Evolutionary conservation across 2,329 filamentous ascomycete genomes (phyloP).

Genomic region (Fusarium udum): DNA sequence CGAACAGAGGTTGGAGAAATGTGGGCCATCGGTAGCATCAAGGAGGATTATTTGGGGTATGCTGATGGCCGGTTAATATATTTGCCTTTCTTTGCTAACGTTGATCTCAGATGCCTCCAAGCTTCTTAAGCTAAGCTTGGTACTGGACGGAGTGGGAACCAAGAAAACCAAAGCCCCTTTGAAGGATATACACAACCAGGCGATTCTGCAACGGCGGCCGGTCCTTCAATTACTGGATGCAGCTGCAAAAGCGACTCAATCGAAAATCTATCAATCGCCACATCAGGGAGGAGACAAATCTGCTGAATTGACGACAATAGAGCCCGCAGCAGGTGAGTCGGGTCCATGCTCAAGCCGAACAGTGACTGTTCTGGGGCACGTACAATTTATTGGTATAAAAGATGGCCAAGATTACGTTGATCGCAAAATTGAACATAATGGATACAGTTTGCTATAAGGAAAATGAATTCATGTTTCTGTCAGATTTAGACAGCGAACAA

Average conservation of each 20-base stretch:
- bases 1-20: constrained; percentile 94
- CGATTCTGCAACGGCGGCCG: background rate
- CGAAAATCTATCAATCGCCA: background rate
- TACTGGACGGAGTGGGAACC: constrained; percentile 24
- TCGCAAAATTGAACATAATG: constrained; percentile 4
- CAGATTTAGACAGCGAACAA: constrained; percentile 19
- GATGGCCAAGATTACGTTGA: background rate
- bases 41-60: constrained; percentile 79
- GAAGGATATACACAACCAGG: background rate
- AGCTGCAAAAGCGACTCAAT: constrained; percentile 1
- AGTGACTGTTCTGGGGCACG: background rate
- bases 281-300: background rate
- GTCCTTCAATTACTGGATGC: background rate
- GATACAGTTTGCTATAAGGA: constrained; percentile 17
- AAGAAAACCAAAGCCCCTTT: constrained; percentile 18
- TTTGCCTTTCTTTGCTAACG: constrained; percentile 19
- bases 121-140: constrained; percentile 32
- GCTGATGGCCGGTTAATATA: constrained; percentile 4
- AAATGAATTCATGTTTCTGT: constrained; percentile 12
- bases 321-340: background rate
- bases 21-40: constrained; percentile 97
- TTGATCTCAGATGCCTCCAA: constrained; percentile 43
- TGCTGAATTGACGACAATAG: constrained; percentile 1
- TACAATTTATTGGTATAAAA: constrained; percentile 7
- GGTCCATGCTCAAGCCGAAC: background rate